Evolutionary conservation across 2,329 filamentous ascomycete genomes (phyloP), one percentile per base, ranked within the genome.

Genomic region (Botryotinia globosa): DNA sequence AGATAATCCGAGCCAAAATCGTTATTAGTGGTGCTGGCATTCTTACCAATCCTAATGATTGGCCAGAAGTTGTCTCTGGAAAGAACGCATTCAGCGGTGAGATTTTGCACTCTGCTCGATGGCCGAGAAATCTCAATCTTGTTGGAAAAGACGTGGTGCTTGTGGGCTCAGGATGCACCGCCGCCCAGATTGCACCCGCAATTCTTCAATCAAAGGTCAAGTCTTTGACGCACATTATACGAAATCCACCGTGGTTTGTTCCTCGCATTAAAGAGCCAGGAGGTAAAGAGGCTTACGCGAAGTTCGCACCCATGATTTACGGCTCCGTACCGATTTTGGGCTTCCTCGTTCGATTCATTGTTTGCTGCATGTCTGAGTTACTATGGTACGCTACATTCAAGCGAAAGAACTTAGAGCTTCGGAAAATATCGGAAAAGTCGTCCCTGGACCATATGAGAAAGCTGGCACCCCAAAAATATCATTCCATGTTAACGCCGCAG

Each of bases 401-500:
- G 16, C 29, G 9, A 32, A 37, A 59, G 4, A 34, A 25, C 29
- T 12, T 34, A 4, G 22, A 59, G 56, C 56, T 59, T 34, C 56
- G 56, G 1, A 18, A 59, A 34, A 59, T 58, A 3, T 58, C 54
- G 3, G 54, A 58, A 29, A 58, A 58, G 56, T 10, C 56, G 6
- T 58, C 32, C 9, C 9, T 59, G 56, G 56, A 59, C 20, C 56
- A 51, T 85, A 88, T 18, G 81, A 59, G 18, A 34, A 59, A 59
- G 56, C 9, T 59, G 20, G 56, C 84, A 0, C 87, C 88, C 0
- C 80, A 86, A 72, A 86, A 88, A 76, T 89, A 89, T 74, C 85
- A 87, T 76, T 85, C 88, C 61, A 85, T 89, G 0, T 77, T 89
- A 34, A 88, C 85, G 1, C 87, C 88, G 1, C 82, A 88, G 73